Conservation (phyloP, 1,284 basidiomycete genomes). For the Ganoderma resinaceum region DNA sequence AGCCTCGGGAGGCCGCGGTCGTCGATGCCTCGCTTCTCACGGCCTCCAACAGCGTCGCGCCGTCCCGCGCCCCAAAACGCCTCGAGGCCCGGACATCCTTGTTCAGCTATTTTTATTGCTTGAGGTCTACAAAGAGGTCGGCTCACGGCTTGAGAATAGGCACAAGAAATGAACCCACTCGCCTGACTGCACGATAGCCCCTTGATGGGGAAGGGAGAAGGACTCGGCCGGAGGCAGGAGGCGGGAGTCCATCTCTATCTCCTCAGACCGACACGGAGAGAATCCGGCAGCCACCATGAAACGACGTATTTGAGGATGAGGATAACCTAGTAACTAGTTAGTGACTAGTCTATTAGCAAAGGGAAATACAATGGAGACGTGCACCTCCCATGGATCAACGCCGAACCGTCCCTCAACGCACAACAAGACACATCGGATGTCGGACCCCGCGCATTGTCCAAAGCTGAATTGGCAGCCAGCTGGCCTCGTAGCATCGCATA, state of each 20-base stretch:
- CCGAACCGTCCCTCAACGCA: too few relatives aligned
- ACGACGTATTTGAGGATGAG: neutral
- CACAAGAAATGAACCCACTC: constrained; percentile 6
- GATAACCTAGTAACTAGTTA: constrained; percentile 11
- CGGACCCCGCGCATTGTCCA: constrained; percentile 12
- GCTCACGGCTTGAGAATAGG: neutral
- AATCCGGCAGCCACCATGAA: constrained; percentile 1
- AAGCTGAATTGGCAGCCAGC: constrained; percentile 13
- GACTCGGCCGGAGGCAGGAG: constrained; percentile 5
- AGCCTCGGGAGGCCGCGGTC: neutral
- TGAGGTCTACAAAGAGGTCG: constrained; percentile 15
- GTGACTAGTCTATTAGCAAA: constrained; percentile 16
- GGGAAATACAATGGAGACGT: too few relatives aligned
- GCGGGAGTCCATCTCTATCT: neutral
- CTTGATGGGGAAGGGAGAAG: constrained; percentile 12
- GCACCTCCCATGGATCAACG: too few relatives aligned
- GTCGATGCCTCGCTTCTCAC: constrained; percentile 6
- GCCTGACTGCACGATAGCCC: constrained; percentile 20
- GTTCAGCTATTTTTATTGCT: constrained; percentile 18
- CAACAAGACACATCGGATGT: neutral
- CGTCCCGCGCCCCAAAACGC: constrained; percentile 9
- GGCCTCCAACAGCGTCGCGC: constrained; percentile 17
- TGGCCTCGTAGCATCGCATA: constrained; percentile 20
- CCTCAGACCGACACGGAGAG: neutral
- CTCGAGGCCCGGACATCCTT: constrained; percentile 17